Evolutionary conservation across 768 basidiomycete species (phyloP), one percentile per base, ranked within the genome.

Genomic region (Cantharellus anzutake): DNA sequence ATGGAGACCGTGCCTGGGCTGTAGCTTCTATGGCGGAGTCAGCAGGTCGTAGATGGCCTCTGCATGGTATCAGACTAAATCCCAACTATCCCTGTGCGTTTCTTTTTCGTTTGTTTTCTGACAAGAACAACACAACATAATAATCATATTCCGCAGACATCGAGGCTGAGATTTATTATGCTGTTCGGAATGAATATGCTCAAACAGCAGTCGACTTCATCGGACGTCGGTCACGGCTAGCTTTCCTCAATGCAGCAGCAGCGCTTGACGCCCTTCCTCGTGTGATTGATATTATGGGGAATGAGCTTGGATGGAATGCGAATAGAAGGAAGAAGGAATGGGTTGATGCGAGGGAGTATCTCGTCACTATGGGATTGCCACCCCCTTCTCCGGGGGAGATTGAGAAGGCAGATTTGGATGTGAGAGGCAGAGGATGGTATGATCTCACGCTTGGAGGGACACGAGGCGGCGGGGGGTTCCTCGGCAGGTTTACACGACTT

Each of bases 1-100:
- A 99, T 67, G 94, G 94, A 35, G 92, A 96, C 70, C 84, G 92
- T 57, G 92, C 94, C 0, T 98, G 94, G 94, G 85, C 86, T 0
- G 88, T 98, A 0, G 86, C 84, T 65, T 79, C 81, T 0, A 78
- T 92, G 60, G 84, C 86, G 1, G 75, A 82, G 56, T 79, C 82
- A 2, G 91, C 88, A 0, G 85, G 85, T 38, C 75, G 76, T 59
- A 75, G 73, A 5, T 93, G 86, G 90, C 91, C 92, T n/a, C 71
- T 91, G 5, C 82, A 93, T 66, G 93, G 91, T 35, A 75, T 78
- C 58, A 77, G 84, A 3, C 73, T 99, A 29, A 76, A 74, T 39
- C 71, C 79, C 2, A 75, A 77, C 60, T 90, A 94, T 67, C 83
- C 92, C 55, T 93, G 84, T 85, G 69, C 48, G 80, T 55, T 11